Percentiles rank a stretch among this genome's conserved stretches.
phyloP scores from a whole-genome alignment of 1,284 basidiomycete genomes.

The Apiotrichum siamense region DNA sequence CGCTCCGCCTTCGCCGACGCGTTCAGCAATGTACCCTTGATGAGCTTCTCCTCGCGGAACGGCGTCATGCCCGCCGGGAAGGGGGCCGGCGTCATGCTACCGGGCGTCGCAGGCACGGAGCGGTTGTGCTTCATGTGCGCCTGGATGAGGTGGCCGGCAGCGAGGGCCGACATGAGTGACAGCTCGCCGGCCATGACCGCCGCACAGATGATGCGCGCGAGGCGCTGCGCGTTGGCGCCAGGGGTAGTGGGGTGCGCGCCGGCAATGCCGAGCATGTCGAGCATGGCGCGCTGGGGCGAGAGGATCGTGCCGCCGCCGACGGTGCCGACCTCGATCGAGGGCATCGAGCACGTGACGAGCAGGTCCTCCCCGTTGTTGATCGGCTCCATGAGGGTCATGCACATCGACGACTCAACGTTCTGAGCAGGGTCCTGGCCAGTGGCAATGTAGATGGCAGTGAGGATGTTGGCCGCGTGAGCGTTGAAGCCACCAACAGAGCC shows the following conservation, averaged over 20 bases:
- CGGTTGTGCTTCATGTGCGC: slow-evolving; percentile 63
- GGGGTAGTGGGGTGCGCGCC: slow-evolving; percentile 78
- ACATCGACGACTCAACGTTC: slow-evolving; percentile 97
- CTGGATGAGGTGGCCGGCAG: slow-evolving; percentile 82
- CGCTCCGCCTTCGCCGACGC: slow-evolving; percentile 4
- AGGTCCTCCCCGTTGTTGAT: slow-evolving; percentile 85
- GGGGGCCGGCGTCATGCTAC: slow-evolving; percentile 34
- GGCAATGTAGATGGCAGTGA: slow-evolving; percentile 92
- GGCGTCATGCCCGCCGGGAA: slow-evolving; percentile 30
- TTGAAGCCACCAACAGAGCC: slow-evolving; percentile 96
- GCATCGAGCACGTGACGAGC: slow-evolving; percentile 88
- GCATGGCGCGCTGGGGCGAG: slow-evolving; percentile 76
- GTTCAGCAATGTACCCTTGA: slow-evolving; percentile 14
- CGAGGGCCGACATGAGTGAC: slow-evolving; percentile 78
- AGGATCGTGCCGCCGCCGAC: slow-evolving; percentile 93
- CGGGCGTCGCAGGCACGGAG: slow-evolving; percentile 42
- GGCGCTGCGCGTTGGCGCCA: slow-evolving; percentile 75
- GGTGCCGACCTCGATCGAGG: slow-evolving; percentile 92
- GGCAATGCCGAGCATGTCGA: slow-evolving; percentile 84
- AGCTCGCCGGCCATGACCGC: slow-evolving; percentile 94
- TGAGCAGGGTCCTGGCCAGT: slow-evolving; percentile 99
- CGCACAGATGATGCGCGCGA: slow-evolving; percentile 79
- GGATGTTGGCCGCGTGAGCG: slow-evolving; percentile 95
- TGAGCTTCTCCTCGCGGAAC: slow-evolving; percentile 25
- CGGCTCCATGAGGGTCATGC: slow-evolving; percentile 98